Conservation (phyloP, 371 early-diverging fungal species). For the Rhizopus sp. region DNA sequence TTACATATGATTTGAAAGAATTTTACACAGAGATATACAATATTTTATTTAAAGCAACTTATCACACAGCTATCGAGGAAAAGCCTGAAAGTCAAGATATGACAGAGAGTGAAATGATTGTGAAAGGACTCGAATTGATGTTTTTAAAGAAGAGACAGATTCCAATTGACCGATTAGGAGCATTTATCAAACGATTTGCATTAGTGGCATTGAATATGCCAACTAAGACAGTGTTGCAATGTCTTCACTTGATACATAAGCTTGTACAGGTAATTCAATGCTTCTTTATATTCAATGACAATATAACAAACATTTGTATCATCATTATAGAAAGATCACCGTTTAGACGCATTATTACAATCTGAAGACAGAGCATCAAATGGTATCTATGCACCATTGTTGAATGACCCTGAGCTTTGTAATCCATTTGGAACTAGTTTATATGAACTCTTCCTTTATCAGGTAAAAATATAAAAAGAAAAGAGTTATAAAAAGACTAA, state of each 20-base stretch:
- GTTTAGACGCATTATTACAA: slow-evolving; percentile 79
- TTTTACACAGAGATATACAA: slow-evolving; percentile 83
- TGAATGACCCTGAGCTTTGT: slow-evolving; percentile 92
- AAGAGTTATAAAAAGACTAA: not conserved
- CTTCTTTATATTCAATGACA: slow-evolving; percentile 23
- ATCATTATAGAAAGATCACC: slow-evolving; percentile 60
- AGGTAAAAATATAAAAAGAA: slow-evolving; percentile 45
- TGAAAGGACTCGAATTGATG: slow-evolving; percentile 80
- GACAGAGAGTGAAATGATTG: slow-evolving; percentile 76
- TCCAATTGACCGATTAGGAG: slow-evolving; percentile 69
- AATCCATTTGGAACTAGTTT: slow-evolving; percentile 90
- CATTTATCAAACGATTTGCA: slow-evolving; percentile 69
- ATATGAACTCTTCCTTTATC: slow-evolving; percentile 79
- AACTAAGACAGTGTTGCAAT: slow-evolving; percentile 40
- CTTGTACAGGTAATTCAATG: slow-evolving; percentile 31
- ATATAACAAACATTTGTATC: slow-evolving; percentile 8
- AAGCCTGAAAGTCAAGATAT: slow-evolving; percentile 41
- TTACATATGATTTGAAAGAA: slow-evolving; percentile 86
- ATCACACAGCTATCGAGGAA: slow-evolving; percentile 66
- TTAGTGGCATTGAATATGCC: slow-evolving; percentile 57
- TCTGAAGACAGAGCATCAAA: slow-evolving; percentile 79
- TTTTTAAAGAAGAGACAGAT: slow-evolving; percentile 81
- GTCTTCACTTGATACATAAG: slow-evolving; percentile 36
- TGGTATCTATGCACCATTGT: slow-evolving; percentile 77
- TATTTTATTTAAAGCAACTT: slow-evolving; percentile 69